Conservation (phyloP, 495 filamentous ascomycete species). For the Penicilliopsis zonata region DNA sequence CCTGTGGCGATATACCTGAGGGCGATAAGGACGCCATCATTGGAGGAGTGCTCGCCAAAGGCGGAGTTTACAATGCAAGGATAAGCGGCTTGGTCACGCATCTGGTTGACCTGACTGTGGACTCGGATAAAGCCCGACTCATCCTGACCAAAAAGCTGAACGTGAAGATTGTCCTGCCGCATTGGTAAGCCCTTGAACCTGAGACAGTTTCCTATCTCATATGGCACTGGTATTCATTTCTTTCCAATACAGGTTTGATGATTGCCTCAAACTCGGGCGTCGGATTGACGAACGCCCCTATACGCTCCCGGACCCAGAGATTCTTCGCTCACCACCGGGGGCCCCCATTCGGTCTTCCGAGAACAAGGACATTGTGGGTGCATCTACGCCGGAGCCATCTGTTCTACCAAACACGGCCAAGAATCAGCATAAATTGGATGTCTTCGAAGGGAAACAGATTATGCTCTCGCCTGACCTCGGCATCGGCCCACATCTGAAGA, state of each 20-base stretch:
- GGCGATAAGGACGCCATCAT: conserved; percentile 86
- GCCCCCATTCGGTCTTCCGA: conserved; percentile 40
- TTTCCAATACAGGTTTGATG: conserved; percentile 78
- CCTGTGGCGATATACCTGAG: conserved; percentile 70
- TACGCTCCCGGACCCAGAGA: conserved; percentile 73
- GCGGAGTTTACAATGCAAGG: conserved; percentile 61
- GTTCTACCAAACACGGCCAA: conserved; percentile 32
- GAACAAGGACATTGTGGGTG: conserved; percentile 58
- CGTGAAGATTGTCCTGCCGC: conserved; percentile 81
- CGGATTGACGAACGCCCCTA: conserved; percentile 84
- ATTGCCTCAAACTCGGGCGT: conserved; percentile 83
- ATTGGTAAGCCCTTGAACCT: conserved; percentile 51
- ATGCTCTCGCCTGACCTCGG: conserved; percentile 56
- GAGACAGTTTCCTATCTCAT: background rate
- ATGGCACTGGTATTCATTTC: background rate
- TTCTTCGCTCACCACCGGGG: conserved; percentile 43
- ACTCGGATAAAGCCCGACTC: conserved; percentile 57
- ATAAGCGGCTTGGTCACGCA: conserved; percentile 71
- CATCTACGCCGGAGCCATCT: conserved; percentile 52
- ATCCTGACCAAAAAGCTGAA: conserved; percentile 50
- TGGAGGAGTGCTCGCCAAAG: conserved; percentile 80
- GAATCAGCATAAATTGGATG: conserved; percentile 27
- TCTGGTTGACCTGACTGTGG: conserved; percentile 70
- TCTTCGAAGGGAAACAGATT: conserved; percentile 44
- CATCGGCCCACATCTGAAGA: conserved; percentile 49